phyloP scores from a whole-genome alignment of 176 grass and related monocot species.

The Oropetium thomaeum region DNA sequence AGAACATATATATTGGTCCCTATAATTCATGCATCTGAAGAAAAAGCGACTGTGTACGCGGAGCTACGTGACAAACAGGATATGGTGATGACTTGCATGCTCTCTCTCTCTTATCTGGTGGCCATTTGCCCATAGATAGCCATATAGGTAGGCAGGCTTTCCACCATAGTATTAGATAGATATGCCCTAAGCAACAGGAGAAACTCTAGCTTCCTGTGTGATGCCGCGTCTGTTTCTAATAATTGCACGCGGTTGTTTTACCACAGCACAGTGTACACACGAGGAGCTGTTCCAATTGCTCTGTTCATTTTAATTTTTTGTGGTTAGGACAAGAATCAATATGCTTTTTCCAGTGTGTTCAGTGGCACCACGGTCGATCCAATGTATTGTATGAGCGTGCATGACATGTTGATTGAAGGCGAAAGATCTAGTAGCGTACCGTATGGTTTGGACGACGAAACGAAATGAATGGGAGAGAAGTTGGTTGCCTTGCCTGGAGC shows the following conservation, averaged over 20 bases:
- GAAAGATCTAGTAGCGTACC: too few relatives aligned
- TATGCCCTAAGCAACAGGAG: constrained; percentile 31
- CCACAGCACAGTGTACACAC: background rate
- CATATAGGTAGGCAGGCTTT: constrained; percentile 19
- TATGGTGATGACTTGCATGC: background rate
- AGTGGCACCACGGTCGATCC: too few relatives aligned
- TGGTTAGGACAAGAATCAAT: too few relatives aligned
- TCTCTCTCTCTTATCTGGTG: too few relatives aligned
- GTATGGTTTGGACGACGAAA: too few relatives aligned
- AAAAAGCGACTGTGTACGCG: constrained; percentile 1
- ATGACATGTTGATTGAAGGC: too few relatives aligned
- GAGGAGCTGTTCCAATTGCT: background rate
- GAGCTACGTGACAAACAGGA: background rate
- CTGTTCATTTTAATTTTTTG: too few relatives aligned
- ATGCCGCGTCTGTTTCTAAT: background rate
- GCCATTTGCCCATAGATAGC: too few relatives aligned
- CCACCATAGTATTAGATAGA: too few relatives aligned
- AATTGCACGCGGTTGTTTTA: constrained; percentile 16
- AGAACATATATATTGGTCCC: background rate
- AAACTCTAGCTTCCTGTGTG: background rate
- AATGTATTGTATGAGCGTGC: too few relatives aligned
- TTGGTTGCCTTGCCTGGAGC: too few relatives aligned
- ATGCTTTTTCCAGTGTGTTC: too few relatives aligned
- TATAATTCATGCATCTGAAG: constrained; percentile 10
- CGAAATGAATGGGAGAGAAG: background rate